Evolutionary conservation across 179 eudicot genomes (phyloP), one percentile per base, ranked within the genome.

Genomic region (Silene noctiflora): DNA sequence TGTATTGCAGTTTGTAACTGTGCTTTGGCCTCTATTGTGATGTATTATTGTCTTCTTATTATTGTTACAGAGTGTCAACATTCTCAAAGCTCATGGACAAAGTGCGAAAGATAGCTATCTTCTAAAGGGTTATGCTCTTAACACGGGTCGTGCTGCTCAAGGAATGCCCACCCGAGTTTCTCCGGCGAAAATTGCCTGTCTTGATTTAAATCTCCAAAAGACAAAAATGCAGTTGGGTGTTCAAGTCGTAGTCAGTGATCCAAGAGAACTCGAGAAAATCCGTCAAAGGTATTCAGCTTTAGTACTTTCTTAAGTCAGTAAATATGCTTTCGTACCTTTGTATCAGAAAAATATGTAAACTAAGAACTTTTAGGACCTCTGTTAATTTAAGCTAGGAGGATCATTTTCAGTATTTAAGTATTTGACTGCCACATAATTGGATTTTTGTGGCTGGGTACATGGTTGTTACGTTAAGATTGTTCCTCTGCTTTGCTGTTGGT

Each of bases 171-270:
- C 84, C 74, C 86, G 88, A 80, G 97, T 95, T 81, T 78, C 96
- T 78, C 98, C 99, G 22, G 99, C 99, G 8, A 88, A 83, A 78
- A 92, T 92, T 83, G 98, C 98, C 19, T 94, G 98, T 83, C 97
- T 94, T 63, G 98, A 92, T 79, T 89, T 92, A 66, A 92, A 94
- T 80, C 97, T 94, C 69, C 98, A 95, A 80, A 95, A 89, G 84
- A 95, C 98, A n/a, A 95, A 95, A 79, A 89, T 95, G 99, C 99
- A 95, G 80, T 76, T 95, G 88, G 99, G 99, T 46, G 91, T 95
- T 73, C 99, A 93, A 82, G 99, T 95, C 84, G 80, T 95, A 72
- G 99, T 95, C 74, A 79, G 81, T 81, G 99, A 95, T 82, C 99
- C 99, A 2, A 78, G 97, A 79, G 99, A 95, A 84, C 92, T 95